Base-by-base conservation (phyloP, 2,329 filamentous ascomycete species). In the Sclerotinia sclerotiorum region DNA sequence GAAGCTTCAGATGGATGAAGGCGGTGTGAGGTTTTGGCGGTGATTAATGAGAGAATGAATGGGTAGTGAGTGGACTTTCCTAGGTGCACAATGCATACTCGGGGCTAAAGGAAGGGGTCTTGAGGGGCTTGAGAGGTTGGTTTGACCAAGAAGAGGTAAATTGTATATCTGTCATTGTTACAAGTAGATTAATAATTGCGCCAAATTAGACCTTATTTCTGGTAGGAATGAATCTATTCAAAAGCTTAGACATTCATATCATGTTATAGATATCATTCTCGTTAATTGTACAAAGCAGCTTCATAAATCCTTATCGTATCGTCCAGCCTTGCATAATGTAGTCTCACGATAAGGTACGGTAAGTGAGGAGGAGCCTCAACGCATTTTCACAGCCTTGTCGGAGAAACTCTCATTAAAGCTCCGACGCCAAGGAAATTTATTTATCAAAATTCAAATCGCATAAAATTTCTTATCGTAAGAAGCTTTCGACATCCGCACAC, bases 351-450 rank as follows among this genome's bases (percentile, higher is more conserved):
- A 44, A 62, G 49, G 1, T 67, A 67, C 46, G 65, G 48, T n/a
- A 32, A 46, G 0, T 35, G 19, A 42, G 15, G 5, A 27, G 13
- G 19, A 1, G 11, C 3, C 27, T n/a, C 19, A 46, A 32, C 48
- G 65, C 56, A 52, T 46, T 19, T 24, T 3, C 3, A 11, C 24
- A 65, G 51, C 64, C 35, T 55, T 8, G 19, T 67, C 65, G 65
- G 65, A 54, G 21, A 27, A 55, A 15, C 39, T 27, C 24, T 19
- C 24, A 54, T 42, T 4, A 44, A 64, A 52, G 29, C 46, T 54
- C 65, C 65, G 65, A 67, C 56, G 55, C 48, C 65, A 62, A 63
- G 63, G 65, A 67, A 67, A 67, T 62, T 67, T 63, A 67, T 62
- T 67, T 67, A 67, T 62, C 56, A 67, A 67, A 66, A 66, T 49